Evolutionary conservation across 192 early-diverging fungal species (phyloP), one percentile per base, ranked within the genome.

Genomic region (Thamnidium elegans): DNA sequence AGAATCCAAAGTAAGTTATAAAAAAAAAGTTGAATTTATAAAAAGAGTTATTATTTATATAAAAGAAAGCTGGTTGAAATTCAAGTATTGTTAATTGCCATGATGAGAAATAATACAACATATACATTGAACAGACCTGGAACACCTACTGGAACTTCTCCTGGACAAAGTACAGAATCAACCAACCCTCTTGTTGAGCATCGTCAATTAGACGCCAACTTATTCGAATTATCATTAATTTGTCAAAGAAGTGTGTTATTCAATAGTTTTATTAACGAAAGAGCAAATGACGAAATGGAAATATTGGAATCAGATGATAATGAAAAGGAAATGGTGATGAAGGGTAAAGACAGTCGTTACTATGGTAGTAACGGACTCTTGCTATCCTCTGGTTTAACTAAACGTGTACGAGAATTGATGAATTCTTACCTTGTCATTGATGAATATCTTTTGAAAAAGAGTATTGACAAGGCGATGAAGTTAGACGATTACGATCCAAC

Each of bases 201-300:
- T 23, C 79, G 91, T 5, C 90, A 93, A 45, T 68, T 98, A 14
- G 90, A 94, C 50, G 68, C 72, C n/a, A 83, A 92, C 17, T 73
- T 97, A 23, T 80, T 74, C 21, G 95, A 99, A 70, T 73, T 96
- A 23, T 89, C 93, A 1, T 42, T 90, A 46, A 90, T 98, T 15
- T 86, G 85, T 64, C 92, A 94, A 50, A 84, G 90, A 23, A 78
- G 89, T 20, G 74, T 81, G 7, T 65, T 94, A 3, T 99, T 92
- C 75, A 78, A 87, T 55, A 81, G 92, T 3, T 99, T 99, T 69
- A 58, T 96, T 55, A 84, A 90, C 58, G 86, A 90, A 13, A 78
- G 94, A 30, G 90, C 92, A 4, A 61, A 77, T 69, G 78, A 70
- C 7, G 79, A 85, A 55, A 68, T 77, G 53, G 71, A 70, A 31